phyloP scores from a whole-genome alignment of 2,329 filamentous ascomycete species.

The Epichloe glyceriae region DNA sequence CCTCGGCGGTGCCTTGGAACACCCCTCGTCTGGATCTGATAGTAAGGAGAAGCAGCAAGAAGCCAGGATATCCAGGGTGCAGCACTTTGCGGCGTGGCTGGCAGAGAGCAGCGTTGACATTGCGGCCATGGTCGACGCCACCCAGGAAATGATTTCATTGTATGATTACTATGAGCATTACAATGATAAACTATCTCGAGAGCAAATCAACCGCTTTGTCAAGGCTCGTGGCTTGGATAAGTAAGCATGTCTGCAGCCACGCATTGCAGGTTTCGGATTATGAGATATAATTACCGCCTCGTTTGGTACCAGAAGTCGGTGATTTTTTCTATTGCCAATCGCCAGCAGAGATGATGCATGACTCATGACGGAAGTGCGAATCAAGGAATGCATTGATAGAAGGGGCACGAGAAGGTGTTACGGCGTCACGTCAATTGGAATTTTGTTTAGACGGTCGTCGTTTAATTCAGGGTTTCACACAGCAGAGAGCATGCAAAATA shows the following conservation, averaged over 20 bases:
- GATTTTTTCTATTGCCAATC: neutral
- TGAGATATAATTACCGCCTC: too few relatives aligned
- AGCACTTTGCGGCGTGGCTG: constrained; percentile 60
- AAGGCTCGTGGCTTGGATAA: constrained; percentile 45
- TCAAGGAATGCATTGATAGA: neutral
- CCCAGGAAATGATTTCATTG: constrained; percentile 80
- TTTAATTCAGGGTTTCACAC: too few relatives aligned
- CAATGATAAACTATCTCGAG: constrained; percentile 44
- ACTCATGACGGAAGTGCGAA: neutral
- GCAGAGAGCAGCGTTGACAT: constrained; percentile 80
- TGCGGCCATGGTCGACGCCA: constrained; percentile 73
- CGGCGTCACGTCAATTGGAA: neutral
- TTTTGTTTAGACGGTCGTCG: neutral
- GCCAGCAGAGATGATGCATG: neutral
- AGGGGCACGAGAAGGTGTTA: neutral
- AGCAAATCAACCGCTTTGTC: constrained; percentile 46
- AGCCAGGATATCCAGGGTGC: constrained; percentile 50
- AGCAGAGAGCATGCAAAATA: too few relatives aligned
- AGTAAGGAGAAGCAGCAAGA: constrained; percentile 37
- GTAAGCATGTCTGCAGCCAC: constrained; percentile 11
- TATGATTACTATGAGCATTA: constrained; percentile 60
- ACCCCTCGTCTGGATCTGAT: constrained; percentile 12
- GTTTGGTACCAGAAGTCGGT: too few relatives aligned
- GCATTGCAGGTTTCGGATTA: neutral
- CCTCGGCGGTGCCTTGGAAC: constrained; percentile 8